phyloP scores from a whole-genome alignment of 345 rosid species.

The Euclidium syriacum region DNA sequence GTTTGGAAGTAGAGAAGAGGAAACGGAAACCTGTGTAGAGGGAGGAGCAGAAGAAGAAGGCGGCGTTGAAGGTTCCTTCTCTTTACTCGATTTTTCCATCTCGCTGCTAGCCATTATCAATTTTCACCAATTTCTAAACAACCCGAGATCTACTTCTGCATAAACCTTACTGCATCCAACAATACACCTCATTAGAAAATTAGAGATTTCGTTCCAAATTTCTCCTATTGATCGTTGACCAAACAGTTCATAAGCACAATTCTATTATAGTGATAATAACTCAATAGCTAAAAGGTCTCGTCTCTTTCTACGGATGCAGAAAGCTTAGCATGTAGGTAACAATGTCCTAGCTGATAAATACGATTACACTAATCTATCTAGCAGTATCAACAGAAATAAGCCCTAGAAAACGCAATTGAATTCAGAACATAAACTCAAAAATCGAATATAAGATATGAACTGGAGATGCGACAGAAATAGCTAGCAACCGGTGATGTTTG shows the following conservation, averaged over 20 bases:
- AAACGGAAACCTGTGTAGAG: slow-evolving; percentile 52
- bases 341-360: slow-evolving; percentile 5
- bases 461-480: slow-evolving; percentile 3
- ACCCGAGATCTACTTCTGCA: slow-evolving; percentile 17
- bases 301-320: slow-evolving; percentile 10
- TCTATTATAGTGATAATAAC: background rate
- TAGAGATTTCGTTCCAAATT: background rate
- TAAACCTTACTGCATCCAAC: background rate
- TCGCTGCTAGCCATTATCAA: slow-evolving; percentile 61
- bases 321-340: background rate
- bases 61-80: slow-evolving; percentile 60
- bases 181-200: background rate
- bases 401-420: slow-evolving; percentile 3
- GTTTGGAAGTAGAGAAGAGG: background rate
- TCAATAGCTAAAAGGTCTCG: slow-evolving; percentile 5
- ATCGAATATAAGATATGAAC: background rate
- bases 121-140: slow-evolving; percentile 17
- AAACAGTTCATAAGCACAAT: slow-evolving; percentile 5
- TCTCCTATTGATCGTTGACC: slow-evolving; percentile 14
- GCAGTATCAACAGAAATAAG: background rate
- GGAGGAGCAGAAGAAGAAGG: slow-evolving; percentile 47
- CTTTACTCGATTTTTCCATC: slow-evolving; percentile 61
- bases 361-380: background rate
- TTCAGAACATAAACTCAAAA: background rate
- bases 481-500: background rate